A percentile compares a stretch with the other conserved stretches of the same genome.
phyloP scores from a whole-genome alignment of 306 rosid genomes.

The Pueraria montana region DNA sequence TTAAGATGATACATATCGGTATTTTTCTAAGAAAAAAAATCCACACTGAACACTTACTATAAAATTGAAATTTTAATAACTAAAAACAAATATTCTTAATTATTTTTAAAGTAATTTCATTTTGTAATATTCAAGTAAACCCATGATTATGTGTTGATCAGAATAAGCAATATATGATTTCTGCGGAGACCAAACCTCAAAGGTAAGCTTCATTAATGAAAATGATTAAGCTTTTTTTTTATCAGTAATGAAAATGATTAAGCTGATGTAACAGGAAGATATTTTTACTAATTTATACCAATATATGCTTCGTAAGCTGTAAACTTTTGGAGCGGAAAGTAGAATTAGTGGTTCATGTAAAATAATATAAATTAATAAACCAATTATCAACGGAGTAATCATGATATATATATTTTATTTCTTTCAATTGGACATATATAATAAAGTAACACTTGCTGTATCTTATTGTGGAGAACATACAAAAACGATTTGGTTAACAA shows the following conservation, averaged over 20 bases:
- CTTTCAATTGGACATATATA: not conserved
- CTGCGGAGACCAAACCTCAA: slow-evolving; percentile 4
- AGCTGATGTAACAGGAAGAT: not conserved
- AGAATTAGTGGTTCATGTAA: not conserved
- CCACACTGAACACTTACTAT: not conserved
- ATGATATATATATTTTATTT: not conserved
- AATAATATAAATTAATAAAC: not conserved
- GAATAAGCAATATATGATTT: not conserved
- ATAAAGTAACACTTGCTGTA: not conserved
- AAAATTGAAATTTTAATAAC: not conserved
- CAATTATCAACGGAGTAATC: not conserved
- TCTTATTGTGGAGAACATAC: not conserved
- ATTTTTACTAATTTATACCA: not conserved
- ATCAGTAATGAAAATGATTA: no score
- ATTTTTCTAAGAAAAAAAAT: not conserved
- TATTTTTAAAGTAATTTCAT: not conserved
- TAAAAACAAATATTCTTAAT: not conserved
- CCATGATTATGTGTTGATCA: not conserved
- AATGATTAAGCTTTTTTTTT: no score
- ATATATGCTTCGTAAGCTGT: not conserved
- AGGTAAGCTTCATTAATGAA: not conserved
- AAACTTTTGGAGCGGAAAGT: not conserved
- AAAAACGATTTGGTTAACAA: not conserved
- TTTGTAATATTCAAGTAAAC: not conserved
- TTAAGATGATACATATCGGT: not conserved